These are phyloP conservation scores for Arthrobotrys megalospora DNA, from an alignment of 2,329 filamentous ascomycete species.

Conservation along the genomic window DNA sequence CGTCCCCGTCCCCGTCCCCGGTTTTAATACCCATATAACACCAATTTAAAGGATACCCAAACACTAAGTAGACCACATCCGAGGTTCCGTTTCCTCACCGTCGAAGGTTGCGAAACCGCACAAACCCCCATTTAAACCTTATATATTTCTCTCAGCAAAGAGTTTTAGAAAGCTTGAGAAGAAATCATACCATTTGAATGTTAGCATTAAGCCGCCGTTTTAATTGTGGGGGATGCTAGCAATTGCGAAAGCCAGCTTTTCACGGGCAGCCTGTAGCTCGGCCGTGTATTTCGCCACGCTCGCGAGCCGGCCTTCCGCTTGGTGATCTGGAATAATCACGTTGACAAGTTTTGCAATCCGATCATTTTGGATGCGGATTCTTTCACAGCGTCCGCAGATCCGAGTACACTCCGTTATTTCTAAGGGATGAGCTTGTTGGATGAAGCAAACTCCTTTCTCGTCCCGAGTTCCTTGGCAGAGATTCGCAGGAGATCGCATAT, in stretches of 20 bases:
- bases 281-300: not conserved
- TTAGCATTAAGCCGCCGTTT: not conserved
- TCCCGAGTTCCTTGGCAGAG: not conserved
- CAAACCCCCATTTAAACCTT: too few species aligned
- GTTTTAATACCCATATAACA: too few species aligned
- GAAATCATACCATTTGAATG: too few species aligned
- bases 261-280: not conserved
- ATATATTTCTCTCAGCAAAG: too few species aligned
- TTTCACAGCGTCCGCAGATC: constrained; percentile 5
- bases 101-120: too few species aligned
- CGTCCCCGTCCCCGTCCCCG: too few species aligned
- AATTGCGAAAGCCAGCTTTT: not conserved
- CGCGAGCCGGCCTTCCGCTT: not conserved
- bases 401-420: not conserved
- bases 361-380: not conserved
- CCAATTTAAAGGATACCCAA: too few species aligned
- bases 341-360: constrained; percentile 6
- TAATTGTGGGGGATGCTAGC: not conserved
- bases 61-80: too few species aligned
- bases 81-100: too few species aligned
- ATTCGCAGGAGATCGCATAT: not conserved
- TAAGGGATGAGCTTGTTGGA: not conserved
- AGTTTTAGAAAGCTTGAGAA: too few species aligned
- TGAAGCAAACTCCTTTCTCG: not conserved
- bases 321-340: not conserved